Evolutionary conservation across 495 filamentous ascomycete species (phyloP).

Genomic region (Lasiosphaeria hispida): DNA sequence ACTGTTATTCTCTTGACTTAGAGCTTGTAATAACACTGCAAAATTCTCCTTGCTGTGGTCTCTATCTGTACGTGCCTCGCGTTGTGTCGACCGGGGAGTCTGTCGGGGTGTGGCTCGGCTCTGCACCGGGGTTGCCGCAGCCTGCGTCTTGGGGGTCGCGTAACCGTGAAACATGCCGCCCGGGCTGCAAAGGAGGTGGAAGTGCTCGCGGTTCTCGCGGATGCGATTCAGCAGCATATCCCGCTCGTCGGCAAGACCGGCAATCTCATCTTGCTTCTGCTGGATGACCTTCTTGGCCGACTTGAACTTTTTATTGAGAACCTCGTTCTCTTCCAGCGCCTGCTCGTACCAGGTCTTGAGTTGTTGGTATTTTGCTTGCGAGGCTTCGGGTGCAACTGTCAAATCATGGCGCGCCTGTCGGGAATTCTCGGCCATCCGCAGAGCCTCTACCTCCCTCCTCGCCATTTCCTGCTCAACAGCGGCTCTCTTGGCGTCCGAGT

Average conservation of each 20-base stretch:
- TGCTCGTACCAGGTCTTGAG: conserved; percentile 53
- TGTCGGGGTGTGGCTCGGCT: conserved; percentile 45
- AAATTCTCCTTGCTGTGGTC: conserved; percentile 55
- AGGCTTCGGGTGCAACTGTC: conserved; percentile 34
- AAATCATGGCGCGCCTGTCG: conserved; percentile 49
- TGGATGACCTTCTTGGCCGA: conserved; percentile 72
- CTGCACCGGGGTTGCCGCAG: conserved; percentile 47
- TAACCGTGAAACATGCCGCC: conserved; percentile 54
- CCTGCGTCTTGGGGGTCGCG: conserved; percentile 52
- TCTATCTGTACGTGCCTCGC: conserved; percentile 37
- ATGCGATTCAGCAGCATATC: conserved; percentile 77
- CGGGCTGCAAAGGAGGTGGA: conserved; percentile 63
- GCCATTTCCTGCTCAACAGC: conserved; percentile 92
- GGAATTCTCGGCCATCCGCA: conserved; percentile 60
- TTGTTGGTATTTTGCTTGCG: conserved; percentile 46
- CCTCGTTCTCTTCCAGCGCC: conserved; percentile 62
- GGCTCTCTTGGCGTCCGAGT: conserved; percentile 81
- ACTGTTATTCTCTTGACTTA: conserved; percentile 70
- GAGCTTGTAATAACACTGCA: conserved; percentile 71
- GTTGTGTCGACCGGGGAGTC: conserved; percentile 44
- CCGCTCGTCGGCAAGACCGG: conserved; percentile 64
- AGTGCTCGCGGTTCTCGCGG: conserved; percentile 79
- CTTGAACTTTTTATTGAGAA: conserved; percentile 61
- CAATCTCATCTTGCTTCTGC: conserved; percentile 65
- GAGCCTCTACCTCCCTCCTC: conserved; percentile 83